Percentiles rank a stretch among this genome's conserved stretches.
These are phyloP conservation scores for Apiotrichum domesticum DNA, from an alignment of 1,284 basidiomycete species.

Conservation along the genomic window DNA sequence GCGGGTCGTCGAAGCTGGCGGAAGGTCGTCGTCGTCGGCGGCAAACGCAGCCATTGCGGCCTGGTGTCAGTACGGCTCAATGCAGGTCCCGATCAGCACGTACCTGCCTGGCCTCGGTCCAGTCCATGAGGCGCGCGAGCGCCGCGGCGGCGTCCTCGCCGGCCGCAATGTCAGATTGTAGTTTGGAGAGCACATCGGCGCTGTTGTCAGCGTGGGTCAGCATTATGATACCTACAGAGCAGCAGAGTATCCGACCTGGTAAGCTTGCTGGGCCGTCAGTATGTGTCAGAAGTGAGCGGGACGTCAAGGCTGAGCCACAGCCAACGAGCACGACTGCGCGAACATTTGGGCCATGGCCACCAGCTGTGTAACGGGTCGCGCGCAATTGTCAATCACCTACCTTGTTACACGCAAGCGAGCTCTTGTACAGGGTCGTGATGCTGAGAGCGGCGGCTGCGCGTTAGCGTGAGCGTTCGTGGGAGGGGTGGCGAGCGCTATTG, in stretches of 20 bases:
- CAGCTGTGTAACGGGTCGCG: too few relatives aligned
- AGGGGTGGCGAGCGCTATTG: too few relatives aligned
- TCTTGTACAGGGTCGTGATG: conserved; percentile 48
- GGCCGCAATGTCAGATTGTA: conserved; percentile 39
- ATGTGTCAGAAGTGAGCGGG: not conserved
- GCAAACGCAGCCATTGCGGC: conserved; percentile 40
- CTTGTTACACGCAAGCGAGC: conserved; percentile 44
- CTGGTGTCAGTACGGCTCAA: conserved; percentile 11
- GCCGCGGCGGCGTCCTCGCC: conserved; percentile 41
- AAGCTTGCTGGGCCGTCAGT: conserved; percentile 40
- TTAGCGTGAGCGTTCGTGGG: not conserved
- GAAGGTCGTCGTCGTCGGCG: conserved; percentile 31
- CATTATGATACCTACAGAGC: conserved; percentile 35
- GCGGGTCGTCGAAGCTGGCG: not conserved
- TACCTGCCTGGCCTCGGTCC: conserved; percentile 47
- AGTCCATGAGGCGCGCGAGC: conserved; percentile 47
- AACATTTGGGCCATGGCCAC: too few relatives aligned
- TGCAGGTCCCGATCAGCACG: conserved; percentile 2
- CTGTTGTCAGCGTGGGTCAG: conserved; percentile 7
- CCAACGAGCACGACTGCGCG: too few relatives aligned
- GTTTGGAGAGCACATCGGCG: conserved; percentile 41
- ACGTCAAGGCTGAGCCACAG: too few relatives aligned
- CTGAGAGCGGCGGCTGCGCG: conserved; percentile 44
- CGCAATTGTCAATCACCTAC: conserved; percentile 21
- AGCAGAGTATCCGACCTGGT: conserved; percentile 46